Evolutionary conservation across 2,329 filamentous ascomycete genomes (phyloP).

Genomic region (Salinomyces thailandicus): DNA sequence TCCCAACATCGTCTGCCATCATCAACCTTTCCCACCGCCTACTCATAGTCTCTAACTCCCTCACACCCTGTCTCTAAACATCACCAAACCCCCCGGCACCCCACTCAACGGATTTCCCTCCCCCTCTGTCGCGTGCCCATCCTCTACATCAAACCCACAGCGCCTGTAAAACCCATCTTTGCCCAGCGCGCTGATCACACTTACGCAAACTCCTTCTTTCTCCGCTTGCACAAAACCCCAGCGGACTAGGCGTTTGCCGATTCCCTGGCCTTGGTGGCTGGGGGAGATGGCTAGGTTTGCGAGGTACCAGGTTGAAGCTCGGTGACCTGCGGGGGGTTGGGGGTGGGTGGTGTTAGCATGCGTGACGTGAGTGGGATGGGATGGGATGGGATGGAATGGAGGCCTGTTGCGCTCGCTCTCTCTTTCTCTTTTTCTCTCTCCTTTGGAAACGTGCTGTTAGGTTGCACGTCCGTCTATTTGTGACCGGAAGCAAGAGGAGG

Average conservation of each 20-base stretch:
- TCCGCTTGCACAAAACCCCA: constrained; percentile 22
- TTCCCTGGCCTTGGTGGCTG: constrained; percentile 12
- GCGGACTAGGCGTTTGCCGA: constrained; percentile 16
- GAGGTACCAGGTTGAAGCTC: constrained; percentile 20
- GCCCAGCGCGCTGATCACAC: constrained; percentile 16
- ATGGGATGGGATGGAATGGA: no score
- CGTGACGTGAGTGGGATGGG: no score
- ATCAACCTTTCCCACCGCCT: no score
- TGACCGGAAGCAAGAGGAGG: no score
- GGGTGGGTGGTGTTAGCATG: no score
- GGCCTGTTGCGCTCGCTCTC: no score
- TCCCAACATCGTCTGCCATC: no score
- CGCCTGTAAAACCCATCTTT: constrained; percentile 20
- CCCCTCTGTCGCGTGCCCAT: constrained; percentile 13
- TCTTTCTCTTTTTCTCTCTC: no score
- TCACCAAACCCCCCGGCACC: neutral
- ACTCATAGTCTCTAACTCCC: no score
- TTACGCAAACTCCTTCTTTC: constrained; percentile 43
- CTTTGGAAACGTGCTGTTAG: no score
- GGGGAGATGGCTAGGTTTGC: constrained; percentile 17
- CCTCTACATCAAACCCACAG: constrained; percentile 16
- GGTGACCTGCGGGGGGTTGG: constrained; percentile 9
- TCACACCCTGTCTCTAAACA: neutral
- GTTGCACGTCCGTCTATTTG: no score
- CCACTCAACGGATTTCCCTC: neutral